Evolutionary conservation across 2,329 filamentous ascomycete species (phyloP), one percentile per base, ranked within the genome.

Genomic region (Xylariaceae sp.): DNA sequence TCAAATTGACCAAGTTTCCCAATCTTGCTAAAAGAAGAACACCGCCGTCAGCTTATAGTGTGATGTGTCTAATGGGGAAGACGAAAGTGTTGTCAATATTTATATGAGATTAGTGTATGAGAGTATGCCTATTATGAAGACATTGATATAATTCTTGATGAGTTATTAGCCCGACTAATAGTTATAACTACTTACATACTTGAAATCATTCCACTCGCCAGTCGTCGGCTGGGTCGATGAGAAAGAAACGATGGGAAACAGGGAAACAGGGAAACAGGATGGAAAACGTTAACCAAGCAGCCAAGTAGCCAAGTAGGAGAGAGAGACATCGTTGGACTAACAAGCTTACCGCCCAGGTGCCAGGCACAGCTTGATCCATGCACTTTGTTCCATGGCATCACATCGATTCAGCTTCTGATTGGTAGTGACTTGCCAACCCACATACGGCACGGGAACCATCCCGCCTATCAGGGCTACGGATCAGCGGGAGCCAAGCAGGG

Each of bases 271-370:
- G 9, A 26, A 26, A 9, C 9, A 26, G 23, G 23, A n/a, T n/a
- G n/a, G n/a, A n/a, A n/a, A n/a, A n/a, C n/a, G n/a, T n/a, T n/a
- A n/a, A n/a, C n/a, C n/a, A n/a, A n/a, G n/a, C n/a, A n/a, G n/a
- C n/a, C n/a, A n/a, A n/a, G 26, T 29, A 29, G 26, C 26, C 5
- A 10, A 5, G 26, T 29, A 29, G 26, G 5, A 29, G 26, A 10
- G 32, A 37, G 14, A 12, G 32, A 37, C 32, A 37, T 37, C 14
- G 32, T 37, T 37, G 6, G 32, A 37, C 32, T 37, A 16, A 37
- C 32, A 48, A 52, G 61, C 67, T 80, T 80, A 72, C 78, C 78
- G 78, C 78, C 77, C 71, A 67, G 62, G 69, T 58, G 62, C 77
- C 71, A 67, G 62, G 69, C 59, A 63, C 60, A 60, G 62, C 63